A percentile compares a stretch with the other conserved stretches of the same genome.
Evolutionary conservation across 768 basidiomycete genomes (phyloP).

Genomic region (Wakefieldia striispora): DNA sequence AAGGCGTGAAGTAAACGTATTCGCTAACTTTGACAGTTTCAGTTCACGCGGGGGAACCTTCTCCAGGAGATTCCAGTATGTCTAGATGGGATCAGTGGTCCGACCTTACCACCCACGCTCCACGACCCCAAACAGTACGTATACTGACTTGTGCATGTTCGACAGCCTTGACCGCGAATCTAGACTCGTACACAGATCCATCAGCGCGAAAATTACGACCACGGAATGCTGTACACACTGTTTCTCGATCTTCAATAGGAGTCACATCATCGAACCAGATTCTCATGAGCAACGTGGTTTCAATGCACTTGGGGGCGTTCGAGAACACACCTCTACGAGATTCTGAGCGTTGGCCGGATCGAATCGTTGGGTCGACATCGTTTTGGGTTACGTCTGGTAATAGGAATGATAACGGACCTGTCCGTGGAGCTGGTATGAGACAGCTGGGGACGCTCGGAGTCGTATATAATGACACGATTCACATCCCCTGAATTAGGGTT

Average conservation of each 20-base stretch:
- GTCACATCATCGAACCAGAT: conserved; percentile 1
- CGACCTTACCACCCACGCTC: conserved; percentile 5
- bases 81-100: conserved; percentile 44
- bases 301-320: conserved; percentile 8
- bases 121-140: neutral
- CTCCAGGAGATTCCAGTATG: conserved; percentile 92
- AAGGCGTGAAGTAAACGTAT: conserved; percentile 1
- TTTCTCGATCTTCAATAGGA: conserved; percentile 78
- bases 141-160: conserved; percentile 86
- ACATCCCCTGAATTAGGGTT: conserved; percentile 19
- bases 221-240: conserved; percentile 55
- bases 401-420: neutral
- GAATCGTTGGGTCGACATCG: conserved; percentile 56
- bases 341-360: conserved; percentile 94
- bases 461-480: neutral
- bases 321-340: conserved; percentile 67
- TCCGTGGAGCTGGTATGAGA: conserved; percentile 2
- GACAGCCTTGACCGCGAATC: conserved; percentile 76
- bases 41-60: conserved; percentile 75
- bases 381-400: conserved; percentile 22
- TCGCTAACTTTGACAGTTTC: conserved; percentile 73
- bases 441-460: neutral
- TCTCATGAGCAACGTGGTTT: conserved; percentile 22
- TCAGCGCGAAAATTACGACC: conserved; percentile 8
- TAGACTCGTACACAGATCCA: conserved; percentile 9